phyloP scores from a whole-genome alignment of 2,329 filamentous ascomycete genomes.

The Ceratocystis colombiana region DNA sequence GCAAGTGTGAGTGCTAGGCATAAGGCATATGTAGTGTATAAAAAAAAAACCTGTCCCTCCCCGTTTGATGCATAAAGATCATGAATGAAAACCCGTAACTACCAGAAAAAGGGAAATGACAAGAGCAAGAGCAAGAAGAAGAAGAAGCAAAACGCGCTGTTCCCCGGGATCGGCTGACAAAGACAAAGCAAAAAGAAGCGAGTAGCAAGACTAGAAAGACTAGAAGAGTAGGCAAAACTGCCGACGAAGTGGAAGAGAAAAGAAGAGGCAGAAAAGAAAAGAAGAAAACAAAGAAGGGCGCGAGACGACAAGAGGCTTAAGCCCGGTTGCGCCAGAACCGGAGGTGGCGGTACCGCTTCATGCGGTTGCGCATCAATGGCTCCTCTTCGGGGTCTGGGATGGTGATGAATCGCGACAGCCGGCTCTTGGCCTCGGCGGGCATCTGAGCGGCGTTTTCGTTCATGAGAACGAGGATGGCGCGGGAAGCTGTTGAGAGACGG shows the following conservation, averaged over 20 bases:
- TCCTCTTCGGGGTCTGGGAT: slow-evolving; percentile 25
- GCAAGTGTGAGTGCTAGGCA: too few species aligned
- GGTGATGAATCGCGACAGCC: slow-evolving; percentile 26
- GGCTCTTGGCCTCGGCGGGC: slow-evolving; percentile 28
- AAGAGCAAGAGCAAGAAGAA: neutral
- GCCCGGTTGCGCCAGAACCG: slow-evolving; percentile 27
- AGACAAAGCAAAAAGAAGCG: neutral
- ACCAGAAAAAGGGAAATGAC: neutral
- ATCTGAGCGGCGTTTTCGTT: slow-evolving; percentile 28
- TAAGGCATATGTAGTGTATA: neutral
- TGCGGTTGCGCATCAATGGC: slow-evolving; percentile 16
- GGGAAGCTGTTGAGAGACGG: slow-evolving; percentile 26
- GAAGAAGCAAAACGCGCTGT: slow-evolving; percentile 8
- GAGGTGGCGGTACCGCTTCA: slow-evolving; percentile 27
- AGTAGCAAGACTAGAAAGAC: slow-evolving; percentile 3
- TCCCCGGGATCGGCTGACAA: neutral
- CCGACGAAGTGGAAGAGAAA: neutral
- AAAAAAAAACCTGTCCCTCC: neutral
- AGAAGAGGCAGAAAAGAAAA: neutral
- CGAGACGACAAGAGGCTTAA: neutral
- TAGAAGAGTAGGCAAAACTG: slow-evolving; percentile 2
- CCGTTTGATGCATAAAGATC: slow-evolving; percentile 13
- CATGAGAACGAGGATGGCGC: slow-evolving; percentile 28
- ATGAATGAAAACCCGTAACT: neutral
- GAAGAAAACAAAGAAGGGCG: slow-evolving; percentile 1